phyloP scores from a whole-genome alignment of 176 grass and related monocot genomes.

The Oryza glaberrima region DNA sequence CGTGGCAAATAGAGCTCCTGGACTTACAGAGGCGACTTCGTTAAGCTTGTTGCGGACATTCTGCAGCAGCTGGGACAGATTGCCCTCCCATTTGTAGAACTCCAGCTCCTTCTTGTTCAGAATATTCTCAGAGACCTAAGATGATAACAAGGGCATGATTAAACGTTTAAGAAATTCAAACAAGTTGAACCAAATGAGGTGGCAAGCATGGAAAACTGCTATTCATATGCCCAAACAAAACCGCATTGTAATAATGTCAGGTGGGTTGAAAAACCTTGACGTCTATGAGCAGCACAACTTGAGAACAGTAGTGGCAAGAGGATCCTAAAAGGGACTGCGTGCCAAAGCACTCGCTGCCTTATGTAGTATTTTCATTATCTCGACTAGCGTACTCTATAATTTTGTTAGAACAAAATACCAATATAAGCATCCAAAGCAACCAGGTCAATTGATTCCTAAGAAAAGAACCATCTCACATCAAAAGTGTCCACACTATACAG shows the following conservation, averaged over 20 bases:
- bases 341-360: not conserved
- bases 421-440: not conserved
- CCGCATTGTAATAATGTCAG: not conserved
- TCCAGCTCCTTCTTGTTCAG: slow-evolving; percentile 92
- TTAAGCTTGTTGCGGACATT: slow-evolving; percentile 83
- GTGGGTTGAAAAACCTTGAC: not conserved
- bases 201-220: not conserved
- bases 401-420: not conserved
- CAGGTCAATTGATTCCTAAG: not conserved
- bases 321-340: not conserved
- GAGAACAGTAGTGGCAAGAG: not conserved
- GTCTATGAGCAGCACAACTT: too few species aligned
- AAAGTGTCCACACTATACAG: not conserved
- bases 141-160: not conserved
- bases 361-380: not conserved
- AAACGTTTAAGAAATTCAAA: not conserved
- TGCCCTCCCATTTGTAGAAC: slow-evolving; percentile 95
- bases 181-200: not conserved
- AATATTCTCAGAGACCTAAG: slow-evolving; percentile 88
- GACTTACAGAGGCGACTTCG: slow-evolving; percentile 69
- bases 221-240: not conserved
- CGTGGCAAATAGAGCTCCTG: not conserved
- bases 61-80: slow-evolving; percentile 80
- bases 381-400: not conserved
- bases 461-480: not conserved